These are phyloP conservation scores for Rubia balearica DNA, from an alignment of 305 asterid genomes.

Conservation along the genomic window DNA sequence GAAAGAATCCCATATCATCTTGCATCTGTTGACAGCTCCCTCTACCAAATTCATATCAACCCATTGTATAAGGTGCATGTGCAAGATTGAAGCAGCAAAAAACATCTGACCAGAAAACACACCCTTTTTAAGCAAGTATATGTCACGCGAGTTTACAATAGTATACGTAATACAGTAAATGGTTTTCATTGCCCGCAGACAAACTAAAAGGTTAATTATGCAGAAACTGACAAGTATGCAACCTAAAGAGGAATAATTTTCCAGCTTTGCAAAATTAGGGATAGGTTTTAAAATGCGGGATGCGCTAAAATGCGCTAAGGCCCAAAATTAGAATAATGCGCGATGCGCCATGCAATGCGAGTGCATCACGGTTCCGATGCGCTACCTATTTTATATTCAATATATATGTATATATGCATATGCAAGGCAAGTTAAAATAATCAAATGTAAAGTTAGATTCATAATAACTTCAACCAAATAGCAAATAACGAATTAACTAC, in stretches of 20 bases:
- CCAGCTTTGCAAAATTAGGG: not conserved
- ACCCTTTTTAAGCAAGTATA: not conserved
- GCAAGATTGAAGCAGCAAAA: slow-evolving; percentile 87
- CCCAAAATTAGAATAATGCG: too few species aligned
- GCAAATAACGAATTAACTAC: too few species aligned
- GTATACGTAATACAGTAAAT: not conserved
- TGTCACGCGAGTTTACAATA: slow-evolving; percentile 18
- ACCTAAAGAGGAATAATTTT: not conserved
- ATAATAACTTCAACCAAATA: too few species aligned
- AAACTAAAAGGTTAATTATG: not conserved
- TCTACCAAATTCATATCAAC: slow-evolving; percentile 63
- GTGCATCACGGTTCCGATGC: too few species aligned
- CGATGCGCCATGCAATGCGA: too few species aligned
- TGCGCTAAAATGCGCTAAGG: too few species aligned
- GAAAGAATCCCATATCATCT: slow-evolving; percentile 69
- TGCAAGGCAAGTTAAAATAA: too few species aligned
- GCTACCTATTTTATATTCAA: too few species aligned
- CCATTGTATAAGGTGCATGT: slow-evolving; percentile 87
- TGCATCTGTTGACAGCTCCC: slow-evolving; percentile 76
- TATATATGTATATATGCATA: too few species aligned
- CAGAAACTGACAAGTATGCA: not conserved
- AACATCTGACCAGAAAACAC: slow-evolving; percentile 58
- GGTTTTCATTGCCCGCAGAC: not conserved
- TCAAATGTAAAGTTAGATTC: too few species aligned
- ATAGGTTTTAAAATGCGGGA: too few species aligned